Base-by-base conservation (phyloP, 2,329 filamentous ascomycete species). In the Ceratocystis diversiconidia region DNA sequence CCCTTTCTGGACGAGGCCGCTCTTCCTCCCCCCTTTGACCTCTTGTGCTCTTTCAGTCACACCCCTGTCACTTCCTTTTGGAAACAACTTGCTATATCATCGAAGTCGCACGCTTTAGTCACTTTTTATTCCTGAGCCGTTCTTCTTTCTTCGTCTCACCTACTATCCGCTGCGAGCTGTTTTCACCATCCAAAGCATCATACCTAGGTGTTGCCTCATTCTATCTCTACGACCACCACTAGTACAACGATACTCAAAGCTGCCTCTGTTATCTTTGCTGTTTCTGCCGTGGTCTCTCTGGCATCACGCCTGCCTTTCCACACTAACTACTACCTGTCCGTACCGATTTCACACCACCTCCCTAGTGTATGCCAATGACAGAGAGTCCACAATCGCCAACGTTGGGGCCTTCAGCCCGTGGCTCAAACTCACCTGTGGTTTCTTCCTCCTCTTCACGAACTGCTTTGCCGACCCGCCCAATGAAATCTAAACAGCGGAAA, bases 401-500 rank as follows among this genome's bases (percentile, higher is more conserved):
- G 2, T n/a, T 48, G 10, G 59, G 59, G 43, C 46, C 32, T 8
- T 48, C 30, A 7, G 41, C 30, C 46, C 30, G n/a, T n/a, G 32
- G 62, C 57, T 22, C 19, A 17, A 65, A 65, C 61, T 55, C 55
- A 41, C 63, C 59, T 0, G 32, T 50, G 19, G 60, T 3, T 48
- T 48, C 60, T 22, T 41, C 32, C 15, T 61, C 59, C 12, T 62
- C 65, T 5, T 60, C 65, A 30, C 62, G 62, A 8, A 67, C 65
- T 19, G 65, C 65, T 30, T 46, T 67, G 7, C 65, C 65, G 28
- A 57, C 65, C 22, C 62, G 65, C 15, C 65, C 65, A n/a, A 55
- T 67, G 62, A 55, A 43, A 4, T 59, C 60, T 8, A 57, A 55
- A 55, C 44, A 66, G 6, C 41, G 61, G 7, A 62, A 67, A 61